Conservation (phyloP, 495 filamentous ascomycete species). For the Oleoguttula mirabilis region DNA sequence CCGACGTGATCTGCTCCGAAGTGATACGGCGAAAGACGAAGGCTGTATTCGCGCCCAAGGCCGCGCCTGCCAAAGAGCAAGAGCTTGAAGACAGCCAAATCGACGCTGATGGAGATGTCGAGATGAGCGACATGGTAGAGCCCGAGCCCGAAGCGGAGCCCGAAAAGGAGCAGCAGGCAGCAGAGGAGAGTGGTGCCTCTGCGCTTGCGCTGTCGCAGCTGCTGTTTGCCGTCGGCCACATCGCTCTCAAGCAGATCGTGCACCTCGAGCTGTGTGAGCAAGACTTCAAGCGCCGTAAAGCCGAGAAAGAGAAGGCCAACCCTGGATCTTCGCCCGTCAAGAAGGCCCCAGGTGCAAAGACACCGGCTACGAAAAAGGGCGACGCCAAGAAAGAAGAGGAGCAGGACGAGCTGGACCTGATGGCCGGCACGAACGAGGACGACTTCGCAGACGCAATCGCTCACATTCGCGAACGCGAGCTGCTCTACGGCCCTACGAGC, state of each 20-base stretch:
- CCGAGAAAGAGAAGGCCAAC: slow-evolving; percentile 68
- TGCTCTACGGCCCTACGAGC: slow-evolving; percentile 76
- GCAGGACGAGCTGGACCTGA: slow-evolving; percentile 83
- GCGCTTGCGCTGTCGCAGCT: slow-evolving; percentile 76
- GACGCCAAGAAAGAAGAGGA: slow-evolving; percentile 33
- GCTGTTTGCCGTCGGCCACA: slow-evolving; percentile 89
- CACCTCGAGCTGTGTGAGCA: slow-evolving; percentile 94
- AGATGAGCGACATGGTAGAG: slow-evolving; percentile 29
- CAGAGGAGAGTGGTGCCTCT: slow-evolving; percentile 18
- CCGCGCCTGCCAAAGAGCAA: slow-evolving; percentile 24
- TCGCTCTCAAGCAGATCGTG: slow-evolving; percentile 98
- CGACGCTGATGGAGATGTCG: slow-evolving; percentile 28
- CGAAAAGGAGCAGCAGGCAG: slow-evolving; percentile 35
- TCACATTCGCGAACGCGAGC: slow-evolving; percentile 85
- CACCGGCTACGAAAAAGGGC: slow-evolving; percentile 36
- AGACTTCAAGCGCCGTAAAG: slow-evolving; percentile 94
- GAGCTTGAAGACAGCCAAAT: slow-evolving; percentile 29
- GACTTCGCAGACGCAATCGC: slow-evolving; percentile 96
- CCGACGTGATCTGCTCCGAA: slow-evolving; percentile 86
- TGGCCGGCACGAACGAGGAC: slow-evolving; percentile 94
- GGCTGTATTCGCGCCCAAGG: slow-evolving; percentile 48
- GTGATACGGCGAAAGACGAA: slow-evolving; percentile 79
- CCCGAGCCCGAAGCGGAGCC: slow-evolving; percentile 28
- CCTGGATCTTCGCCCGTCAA: slow-evolving; percentile 33
- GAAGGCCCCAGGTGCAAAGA: slow-evolving; percentile 33